A percentile compares a stretch with the other conserved stretches of the same genome.
Evolutionary conservation across 2,329 filamentous ascomycete species (phyloP).

Genomic region (Nannizzia gypsea): DNA sequence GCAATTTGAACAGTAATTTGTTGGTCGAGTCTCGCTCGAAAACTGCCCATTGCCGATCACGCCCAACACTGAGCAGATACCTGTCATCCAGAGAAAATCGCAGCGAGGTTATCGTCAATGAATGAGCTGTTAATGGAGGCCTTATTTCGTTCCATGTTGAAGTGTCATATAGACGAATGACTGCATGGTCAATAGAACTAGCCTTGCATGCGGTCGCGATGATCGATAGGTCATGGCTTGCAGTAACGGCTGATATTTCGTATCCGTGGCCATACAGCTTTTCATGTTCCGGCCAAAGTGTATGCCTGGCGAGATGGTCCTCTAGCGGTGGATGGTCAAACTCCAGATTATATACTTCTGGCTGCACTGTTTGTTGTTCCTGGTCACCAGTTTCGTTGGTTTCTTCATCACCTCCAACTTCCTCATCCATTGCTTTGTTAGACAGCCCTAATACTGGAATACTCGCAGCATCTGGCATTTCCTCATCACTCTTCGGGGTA

Average conservation of each 20-base stretch:
- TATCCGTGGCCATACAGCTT: slow-evolving; percentile 98
- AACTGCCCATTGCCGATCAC: slow-evolving; percentile 83
- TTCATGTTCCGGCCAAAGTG: slow-evolving; percentile 89
- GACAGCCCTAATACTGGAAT: slow-evolving; percentile 92
- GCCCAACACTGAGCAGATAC: slow-evolving; percentile 73
- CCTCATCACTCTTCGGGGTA: slow-evolving; percentile 21
- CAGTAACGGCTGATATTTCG: slow-evolving; percentile 80
- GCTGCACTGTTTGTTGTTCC: slow-evolving; percentile 14
- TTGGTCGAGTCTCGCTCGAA: slow-evolving; percentile 46
- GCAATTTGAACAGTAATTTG: slow-evolving; percentile 42
- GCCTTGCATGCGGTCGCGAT: slow-evolving; percentile 90
- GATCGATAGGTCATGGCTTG: slow-evolving; percentile 59
- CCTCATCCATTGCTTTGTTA: slow-evolving; percentile 73
- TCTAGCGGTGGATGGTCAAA: slow-evolving; percentile 70
- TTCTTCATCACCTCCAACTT: slow-evolving; percentile 35
- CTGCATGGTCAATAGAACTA: slow-evolving; percentile 84
- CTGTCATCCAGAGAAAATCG: slow-evolving; percentile 65
- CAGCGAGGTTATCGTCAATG: slow-evolving; percentile 71
- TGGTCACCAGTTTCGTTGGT: slow-evolving; percentile 33
- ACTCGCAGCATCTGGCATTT: slow-evolving; percentile 75
- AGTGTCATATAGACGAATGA: slow-evolving; percentile 84
- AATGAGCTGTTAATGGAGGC: slow-evolving; percentile 72
- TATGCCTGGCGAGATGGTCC: slow-evolving; percentile 77
- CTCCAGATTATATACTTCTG: slow-evolving; percentile 46
- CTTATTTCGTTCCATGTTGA: slow-evolving; percentile 75